Base-by-base conservation (phyloP, 2,329 filamentous ascomycete species). In the Pleurostoma richardsiae region DNA sequence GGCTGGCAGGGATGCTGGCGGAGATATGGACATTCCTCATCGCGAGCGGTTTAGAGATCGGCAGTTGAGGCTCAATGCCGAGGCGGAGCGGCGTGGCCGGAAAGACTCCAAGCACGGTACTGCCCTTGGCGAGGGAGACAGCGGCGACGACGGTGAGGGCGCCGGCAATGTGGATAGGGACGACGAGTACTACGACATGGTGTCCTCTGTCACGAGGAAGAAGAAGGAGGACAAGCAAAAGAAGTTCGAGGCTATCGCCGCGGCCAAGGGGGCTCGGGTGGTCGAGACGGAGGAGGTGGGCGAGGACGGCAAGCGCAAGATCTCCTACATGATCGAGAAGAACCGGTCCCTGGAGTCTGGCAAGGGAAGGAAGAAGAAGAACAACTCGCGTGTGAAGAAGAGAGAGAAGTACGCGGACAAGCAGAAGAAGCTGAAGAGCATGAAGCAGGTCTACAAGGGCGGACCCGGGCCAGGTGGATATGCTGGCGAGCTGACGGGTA, bases 321-420 rank as follows among this genome's bases (percentile, higher is more conserved):
- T 99, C 64, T 88, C 83, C 19, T 97, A 96, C 69, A 81, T 85
- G 56, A 99, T 99, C 61, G 82, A 91, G 72, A 96, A 97, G 82
- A 99, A 99, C 71, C 96, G 96, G 79, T 94, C 94, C 30, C 72
- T 99, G 52, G 85, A 89, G 49, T 90, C 91, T 41, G 86, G 87
- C 68, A 79, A 92, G 53, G 19, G 19, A 2, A 95, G 87, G 78
- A 97, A 99, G 82, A 91, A 95, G 58, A 86, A 90, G 49, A 78
- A 92, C 53, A 99, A 99, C 71, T 91, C 94, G 33, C 79, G 94
- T 65, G 92, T 97, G 54, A 99, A 97, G 86, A 97, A 96, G 86
- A 83, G 90, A 69, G 90, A 90, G 82, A 90, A 90, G 82, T 99
- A 83, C 66, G 90, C 95, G 63, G 86, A 90, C 67, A 96, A 95